Base-by-base conservation (phyloP, 106 monocot species). In the Amphibolis antarctica region DNA sequence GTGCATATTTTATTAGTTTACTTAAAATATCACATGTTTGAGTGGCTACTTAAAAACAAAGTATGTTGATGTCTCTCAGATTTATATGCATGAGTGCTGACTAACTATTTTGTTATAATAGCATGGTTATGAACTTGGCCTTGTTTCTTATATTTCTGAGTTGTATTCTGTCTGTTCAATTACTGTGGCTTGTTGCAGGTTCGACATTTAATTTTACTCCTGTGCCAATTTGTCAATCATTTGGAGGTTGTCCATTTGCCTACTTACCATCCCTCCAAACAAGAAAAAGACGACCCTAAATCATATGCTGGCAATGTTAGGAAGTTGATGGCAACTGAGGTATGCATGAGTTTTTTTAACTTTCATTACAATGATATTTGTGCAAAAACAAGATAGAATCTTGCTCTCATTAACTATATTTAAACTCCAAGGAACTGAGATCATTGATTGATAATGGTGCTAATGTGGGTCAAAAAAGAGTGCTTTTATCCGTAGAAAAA, bases 171-270 rank as follows among this genome's bases (percentile, higher is more conserved):
- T 22, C 9, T 53, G 53, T 52, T 19, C 57, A 29, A 43, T 19
- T 1, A 30, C 57, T 71, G 26, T 44, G 22, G 54, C 20, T 61
- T 54, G n/a, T 75, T 79, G 61, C 78, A 96, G 94, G 86, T 80
- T 10, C 83, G 83, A 1, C 94, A 96, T 76, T 46, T 89, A 43
- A 46, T 96, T 69, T 82, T 96, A 69, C 89, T 96, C 72, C 89
- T 94, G 69, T 86, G 94, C 68, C 94, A 96, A 66, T 89, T 89
- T 65, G 75, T 89, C 4, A 96, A 96, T 71, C 68, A 89, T 63
- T 59, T 96, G 54, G 89, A 89, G 62, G 89, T 89, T 53, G 55
- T 70, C 43, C 78, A 46, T 51, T 72, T 96, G 53, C 89, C 89
- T 63, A 76, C 74, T 3, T 96, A 86, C 74, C 86, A 82, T 76